Percentiles rank a stretch among this genome's conserved stretches.
Conservation (phyloP, 768 basidiomycete genomes). For the Nevesoporus exiguus region DNA sequence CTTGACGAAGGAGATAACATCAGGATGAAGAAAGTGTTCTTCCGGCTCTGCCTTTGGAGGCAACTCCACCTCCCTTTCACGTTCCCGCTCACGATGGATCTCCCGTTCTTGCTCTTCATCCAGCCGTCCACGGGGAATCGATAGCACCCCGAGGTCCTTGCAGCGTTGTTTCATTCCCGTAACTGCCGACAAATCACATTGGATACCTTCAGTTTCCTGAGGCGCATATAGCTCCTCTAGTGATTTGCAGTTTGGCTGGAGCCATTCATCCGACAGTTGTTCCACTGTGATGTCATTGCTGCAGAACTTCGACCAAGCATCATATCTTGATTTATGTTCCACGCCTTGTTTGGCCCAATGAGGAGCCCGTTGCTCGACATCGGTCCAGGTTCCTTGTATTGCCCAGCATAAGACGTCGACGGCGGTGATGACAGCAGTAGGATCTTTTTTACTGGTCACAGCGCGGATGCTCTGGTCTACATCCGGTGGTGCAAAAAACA, state of each 20-base stretch:
- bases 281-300: not conserved
- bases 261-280: not conserved
- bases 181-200: not conserved
- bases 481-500: too few species aligned
- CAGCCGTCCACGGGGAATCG: not conserved
- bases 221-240: not conserved
- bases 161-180: not conserved
- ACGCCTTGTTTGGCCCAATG: slow-evolving; percentile 2
- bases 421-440: not conserved
- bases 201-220: too few species aligned
- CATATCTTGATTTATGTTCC: slow-evolving; percentile 2
- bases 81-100: too few species aligned
- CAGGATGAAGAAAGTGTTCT: not conserved
- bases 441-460: slow-evolving; percentile 6
- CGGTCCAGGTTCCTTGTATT: slow-evolving; percentile 30
- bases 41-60: not conserved
- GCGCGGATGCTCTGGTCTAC: too few species aligned
- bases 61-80: not conserved
- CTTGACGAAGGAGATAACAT: too few species aligned
- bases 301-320: slow-evolving; percentile 14
- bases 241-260: not conserved
- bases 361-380: too few species aligned
- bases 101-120: not conserved
- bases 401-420: slow-evolving; percentile 41
- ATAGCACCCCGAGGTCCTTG: not conserved